Evolutionary conservation across 805 yeast species (phyloP).

Genomic region (Wickerhamomyces chaumierensis): DNA sequence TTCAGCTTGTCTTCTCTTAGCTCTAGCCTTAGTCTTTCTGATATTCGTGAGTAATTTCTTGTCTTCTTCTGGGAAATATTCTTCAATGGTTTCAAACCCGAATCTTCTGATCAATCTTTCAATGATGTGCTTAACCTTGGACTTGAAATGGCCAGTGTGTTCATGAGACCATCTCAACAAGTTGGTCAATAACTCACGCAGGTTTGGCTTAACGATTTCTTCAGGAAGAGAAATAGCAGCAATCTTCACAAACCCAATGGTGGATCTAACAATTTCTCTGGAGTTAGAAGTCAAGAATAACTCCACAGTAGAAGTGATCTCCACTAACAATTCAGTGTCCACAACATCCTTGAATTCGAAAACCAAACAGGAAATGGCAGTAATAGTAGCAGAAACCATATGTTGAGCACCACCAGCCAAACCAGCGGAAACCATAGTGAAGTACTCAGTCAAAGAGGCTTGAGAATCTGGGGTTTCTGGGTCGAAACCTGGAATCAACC

Average conservation of each 20-base stretch:
- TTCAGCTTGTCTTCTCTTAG: constrained; percentile 56
- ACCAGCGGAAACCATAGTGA: constrained; percentile 94
- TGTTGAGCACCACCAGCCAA: constrained; percentile 88
- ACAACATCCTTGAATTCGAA: constrained; percentile 73
- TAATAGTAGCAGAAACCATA: constrained; percentile 94
- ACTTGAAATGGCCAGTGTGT: constrained; percentile 89
- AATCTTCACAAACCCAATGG: constrained; percentile 89
- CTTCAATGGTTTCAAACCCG: constrained; percentile 79
- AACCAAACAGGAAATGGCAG: constrained; percentile 77
- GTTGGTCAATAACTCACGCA: constrained; percentile 55
- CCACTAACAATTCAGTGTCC: constrained; percentile 49
- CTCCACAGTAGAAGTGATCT: constrained; percentile 78
- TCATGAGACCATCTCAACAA: constrained; percentile 91
- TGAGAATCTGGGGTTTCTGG: constrained; percentile 45
- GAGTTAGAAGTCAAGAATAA: constrained; percentile 83
- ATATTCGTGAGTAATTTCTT: constrained; percentile 73
- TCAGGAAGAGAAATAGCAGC: constrained; percentile 75
- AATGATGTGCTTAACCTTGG: constrained; percentile 84
- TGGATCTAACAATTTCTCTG: constrained; percentile 87
- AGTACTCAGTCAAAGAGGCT: constrained; percentile 70
- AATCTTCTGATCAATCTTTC: constrained; percentile 86
- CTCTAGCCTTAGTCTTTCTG: constrained; percentile 75
- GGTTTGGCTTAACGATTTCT: constrained; percentile 56
- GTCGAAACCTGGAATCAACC: constrained; percentile 58
- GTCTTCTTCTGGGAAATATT: constrained; percentile 84